These are phyloP conservation scores for Mesembryanthemum crystallinum DNA, from an alignment of 148 eudicot species.

Conservation along the genomic window DNA sequence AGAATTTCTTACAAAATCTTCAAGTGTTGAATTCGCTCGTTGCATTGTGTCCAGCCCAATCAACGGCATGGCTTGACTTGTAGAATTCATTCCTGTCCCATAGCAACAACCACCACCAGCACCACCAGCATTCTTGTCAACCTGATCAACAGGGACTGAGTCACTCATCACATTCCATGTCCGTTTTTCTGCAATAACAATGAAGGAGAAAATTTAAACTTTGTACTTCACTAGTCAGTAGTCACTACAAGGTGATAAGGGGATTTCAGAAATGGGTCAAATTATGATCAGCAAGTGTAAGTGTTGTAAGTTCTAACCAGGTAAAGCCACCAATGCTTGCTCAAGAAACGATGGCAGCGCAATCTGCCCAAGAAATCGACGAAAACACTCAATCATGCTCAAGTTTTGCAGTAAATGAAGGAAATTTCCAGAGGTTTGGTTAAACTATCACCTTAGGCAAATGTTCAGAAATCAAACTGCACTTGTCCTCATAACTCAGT, in stretches of 20 bases:
- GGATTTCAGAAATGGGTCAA: neutral
- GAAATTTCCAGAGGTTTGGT: neutral
- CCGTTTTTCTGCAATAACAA: slow-evolving; percentile 33
- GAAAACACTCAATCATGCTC: neutral
- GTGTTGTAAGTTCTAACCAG: slow-evolving; percentile 28
- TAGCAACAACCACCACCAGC: slow-evolving; percentile 5
- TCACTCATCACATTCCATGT: slow-evolving; percentile 13
- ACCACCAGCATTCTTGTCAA: slow-evolving; percentile 23
- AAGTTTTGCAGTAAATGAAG: neutral
- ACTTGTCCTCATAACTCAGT: slow-evolving; percentile 55
- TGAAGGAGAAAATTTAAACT: too few relatives aligned
- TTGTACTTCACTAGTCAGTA: too few relatives aligned
- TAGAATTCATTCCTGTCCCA: slow-evolving; percentile 5
- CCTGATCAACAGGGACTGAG: slow-evolving; percentile 13
- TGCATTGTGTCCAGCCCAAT: slow-evolving; percentile 82
- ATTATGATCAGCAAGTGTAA: neutral
- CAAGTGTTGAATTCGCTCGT: slow-evolving; percentile 90
- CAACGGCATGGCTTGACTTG: slow-evolving; percentile 36
- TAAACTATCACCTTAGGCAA: slow-evolving; percentile 68
- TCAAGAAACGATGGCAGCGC: slow-evolving; percentile 36
- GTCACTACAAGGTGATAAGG: neutral
- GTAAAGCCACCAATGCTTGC: slow-evolving; percentile 35
- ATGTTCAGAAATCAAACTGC: slow-evolving; percentile 56
- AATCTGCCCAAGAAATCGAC: slow-evolving; percentile 37
- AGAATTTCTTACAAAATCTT: slow-evolving; percentile 74